Conservation (phyloP, 495 filamentous ascomycete species). For the Schizothecium vesticola region DNA sequence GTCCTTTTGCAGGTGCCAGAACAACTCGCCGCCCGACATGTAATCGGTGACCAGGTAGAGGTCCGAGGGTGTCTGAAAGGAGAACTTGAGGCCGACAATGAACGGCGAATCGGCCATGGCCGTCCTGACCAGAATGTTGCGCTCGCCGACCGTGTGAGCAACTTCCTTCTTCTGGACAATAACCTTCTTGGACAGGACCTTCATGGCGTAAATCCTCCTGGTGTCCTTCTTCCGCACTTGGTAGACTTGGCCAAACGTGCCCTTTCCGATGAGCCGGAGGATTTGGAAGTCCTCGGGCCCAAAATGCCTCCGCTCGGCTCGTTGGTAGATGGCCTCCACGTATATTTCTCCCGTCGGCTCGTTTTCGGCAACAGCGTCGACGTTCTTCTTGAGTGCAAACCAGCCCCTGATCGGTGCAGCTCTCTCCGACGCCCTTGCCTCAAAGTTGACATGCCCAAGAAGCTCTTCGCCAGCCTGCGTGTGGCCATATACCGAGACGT, state of each 20-base stretch:
- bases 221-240: slow-evolving; percentile 99
- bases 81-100: slow-evolving; percentile 97
- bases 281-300: slow-evolving; percentile 97
- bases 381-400: slow-evolving; percentile 69
- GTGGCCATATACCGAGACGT: slow-evolving; percentile 90
- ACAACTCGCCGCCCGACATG: slow-evolving; percentile 97
- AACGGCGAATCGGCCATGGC: slow-evolving; percentile 95
- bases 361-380: slow-evolving; percentile 47
- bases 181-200: slow-evolving; percentile 97
- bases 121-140: slow-evolving; percentile 94
- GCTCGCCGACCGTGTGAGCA: slow-evolving; percentile 91
- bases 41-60: slow-evolving; percentile 98
- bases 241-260: slow-evolving; percentile 99
- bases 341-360: slow-evolving; percentile 84
- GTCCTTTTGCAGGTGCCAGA: slow-evolving; percentile 98
- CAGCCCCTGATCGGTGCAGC: slow-evolving; percentile 74
- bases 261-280: slow-evolving; percentile 93
- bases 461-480: slow-evolving; percentile 76
- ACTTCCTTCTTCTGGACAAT: slow-evolving; percentile 99
- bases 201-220: slow-evolving; percentile 95
- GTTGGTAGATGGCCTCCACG: slow-evolving; percentile 78
- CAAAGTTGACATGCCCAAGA: slow-evolving; percentile 80
- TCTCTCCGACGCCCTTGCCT: slow-evolving; percentile 56
- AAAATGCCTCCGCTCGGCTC: slow-evolving; percentile 86
- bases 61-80: slow-evolving; percentile 95